These are phyloP conservation scores for Tetraselmis chui DNA, from an alignment of 139 green algal species.

Conservation along the genomic window DNA sequence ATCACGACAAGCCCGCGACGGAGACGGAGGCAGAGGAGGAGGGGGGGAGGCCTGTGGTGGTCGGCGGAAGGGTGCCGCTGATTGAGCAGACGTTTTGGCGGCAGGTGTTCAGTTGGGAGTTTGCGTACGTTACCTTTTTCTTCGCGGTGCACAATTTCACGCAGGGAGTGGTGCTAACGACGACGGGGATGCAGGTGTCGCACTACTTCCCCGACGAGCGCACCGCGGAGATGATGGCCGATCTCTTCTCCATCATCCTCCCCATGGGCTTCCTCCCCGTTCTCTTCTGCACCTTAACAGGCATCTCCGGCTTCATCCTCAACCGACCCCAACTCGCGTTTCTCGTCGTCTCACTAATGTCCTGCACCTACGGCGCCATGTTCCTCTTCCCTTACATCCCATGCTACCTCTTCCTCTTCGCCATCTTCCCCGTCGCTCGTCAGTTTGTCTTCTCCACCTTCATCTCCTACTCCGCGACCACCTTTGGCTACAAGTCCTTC, in stretches of 20 bases:
- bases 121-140: neutral
- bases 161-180: neutral
- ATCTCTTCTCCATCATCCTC: neutral
- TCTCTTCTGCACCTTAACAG: neutral
- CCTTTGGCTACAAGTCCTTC: neutral
- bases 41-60: neutral
- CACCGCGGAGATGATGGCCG: neutral
- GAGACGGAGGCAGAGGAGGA: neutral
- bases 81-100: neutral
- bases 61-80: neutral
- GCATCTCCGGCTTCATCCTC: neutral
- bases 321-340: neutral
- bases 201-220: neutral
- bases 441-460: neutral
- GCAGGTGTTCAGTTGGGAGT: neutral
- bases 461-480: neutral
- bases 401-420: neutral
- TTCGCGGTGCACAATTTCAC: neutral
- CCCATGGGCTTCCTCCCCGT: slow-evolving; percentile 1
- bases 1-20: neutral
- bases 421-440: neutral
- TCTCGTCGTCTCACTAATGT: neutral
- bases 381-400: neutral
- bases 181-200: neutral
- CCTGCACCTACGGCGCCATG: neutral